Evolutionary conservation across 495 filamentous ascomycete genomes (phyloP).

Genomic region (Staphylotrichum longicolle): DNA sequence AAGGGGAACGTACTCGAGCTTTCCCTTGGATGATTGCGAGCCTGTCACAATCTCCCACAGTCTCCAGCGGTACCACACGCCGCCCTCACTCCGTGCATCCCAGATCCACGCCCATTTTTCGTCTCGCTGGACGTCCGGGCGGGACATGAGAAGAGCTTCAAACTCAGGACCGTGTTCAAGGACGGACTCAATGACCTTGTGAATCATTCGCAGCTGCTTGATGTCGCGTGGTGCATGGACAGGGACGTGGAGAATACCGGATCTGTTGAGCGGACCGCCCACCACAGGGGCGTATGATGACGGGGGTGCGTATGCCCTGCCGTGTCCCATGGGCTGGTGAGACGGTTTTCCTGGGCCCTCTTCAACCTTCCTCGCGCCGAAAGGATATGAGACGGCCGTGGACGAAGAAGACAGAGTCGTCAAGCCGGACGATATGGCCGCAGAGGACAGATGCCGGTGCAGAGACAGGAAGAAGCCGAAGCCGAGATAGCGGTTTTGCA

Average conservation of each 20-base stretch:
- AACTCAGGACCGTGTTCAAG: conserved; percentile 81
- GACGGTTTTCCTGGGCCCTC: conserved; percentile 47
- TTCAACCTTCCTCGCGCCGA: conserved; percentile 75
- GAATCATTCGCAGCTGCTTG: conserved; percentile 76
- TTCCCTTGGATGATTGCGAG: conserved; percentile 33
- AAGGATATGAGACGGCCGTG: conserved; percentile 60
- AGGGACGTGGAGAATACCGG: conserved; percentile 62
- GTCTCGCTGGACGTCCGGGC: conserved; percentile 72
- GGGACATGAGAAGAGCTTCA: conserved; percentile 87
- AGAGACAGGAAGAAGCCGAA: conserved; percentile 80
- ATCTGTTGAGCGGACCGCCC: conserved; percentile 46
- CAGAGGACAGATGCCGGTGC: conserved; percentile 80
- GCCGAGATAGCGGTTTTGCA: conserved; percentile 86
- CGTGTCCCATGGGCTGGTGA: conserved; percentile 58
- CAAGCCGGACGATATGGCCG: conserved; percentile 59
- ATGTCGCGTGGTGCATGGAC: conserved; percentile 76
- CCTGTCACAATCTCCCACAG: conserved; percentile 79
- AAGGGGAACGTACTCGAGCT: conserved; percentile 53
- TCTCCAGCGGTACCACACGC: conserved; percentile 87
- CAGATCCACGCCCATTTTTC: conserved; percentile 94
- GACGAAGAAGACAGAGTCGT: conserved; percentile 53
- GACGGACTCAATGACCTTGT: conserved; percentile 79
- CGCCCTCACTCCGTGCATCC: conserved; percentile 76
- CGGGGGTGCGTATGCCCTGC: conserved; percentile 81
- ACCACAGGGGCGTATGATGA: conserved; percentile 55